These are phyloP conservation scores for Diplotaxis tenuifolia DNA, from an alignment of 345 rosid species.

Conservation along the genomic window DNA sequence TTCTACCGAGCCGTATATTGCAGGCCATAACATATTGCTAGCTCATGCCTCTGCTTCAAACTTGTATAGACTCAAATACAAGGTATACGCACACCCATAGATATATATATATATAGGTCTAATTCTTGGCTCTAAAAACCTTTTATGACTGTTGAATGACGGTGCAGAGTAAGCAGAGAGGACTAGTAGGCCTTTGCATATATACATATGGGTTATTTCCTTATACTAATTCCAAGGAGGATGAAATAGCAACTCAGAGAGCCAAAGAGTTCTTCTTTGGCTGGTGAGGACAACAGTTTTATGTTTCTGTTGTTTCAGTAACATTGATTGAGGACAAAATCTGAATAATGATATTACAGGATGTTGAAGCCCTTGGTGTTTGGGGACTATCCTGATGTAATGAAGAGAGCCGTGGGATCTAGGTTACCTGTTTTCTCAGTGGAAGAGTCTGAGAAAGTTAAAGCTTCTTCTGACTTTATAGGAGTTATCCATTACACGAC, in stretches of 20 bases:
- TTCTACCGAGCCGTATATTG: slow-evolving; percentile 64
- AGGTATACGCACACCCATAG: slow-evolving; percentile 34
- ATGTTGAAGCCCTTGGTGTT: slow-evolving; percentile 54
- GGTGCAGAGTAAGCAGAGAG: slow-evolving; percentile 56
- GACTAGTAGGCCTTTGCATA: slow-evolving; percentile 48
- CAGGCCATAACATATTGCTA: slow-evolving; percentile 56
- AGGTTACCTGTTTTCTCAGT: slow-evolving; percentile 63
- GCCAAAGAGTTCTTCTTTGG: slow-evolving; percentile 44
- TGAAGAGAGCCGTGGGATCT: slow-evolving; percentile 59
- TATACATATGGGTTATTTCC: slow-evolving; percentile 43
- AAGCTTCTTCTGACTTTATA: slow-evolving; percentile 64
- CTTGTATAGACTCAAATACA: slow-evolving; percentile 55
- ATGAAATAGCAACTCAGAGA: slow-evolving; percentile 48
- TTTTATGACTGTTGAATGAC: not conserved
- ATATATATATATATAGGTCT: not conserved
- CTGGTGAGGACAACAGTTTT: slow-evolving; percentile 40
- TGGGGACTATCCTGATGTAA: slow-evolving; percentile 70
- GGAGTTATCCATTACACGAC: slow-evolving; percentile 50
- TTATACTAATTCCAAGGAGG: slow-evolving; percentile 46
- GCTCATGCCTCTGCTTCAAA: slow-evolving; percentile 68
- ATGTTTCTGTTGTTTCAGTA: not conserved
- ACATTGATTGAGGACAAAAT: not conserved
- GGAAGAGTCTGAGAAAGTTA: slow-evolving; percentile 52
- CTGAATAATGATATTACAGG: slow-evolving; percentile 36
- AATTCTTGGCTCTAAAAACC: not conserved